These are phyloP conservation scores for Russula brevipes DNA, from an alignment of 768 basidiomycete genomes.

Conservation along the genomic window DNA sequence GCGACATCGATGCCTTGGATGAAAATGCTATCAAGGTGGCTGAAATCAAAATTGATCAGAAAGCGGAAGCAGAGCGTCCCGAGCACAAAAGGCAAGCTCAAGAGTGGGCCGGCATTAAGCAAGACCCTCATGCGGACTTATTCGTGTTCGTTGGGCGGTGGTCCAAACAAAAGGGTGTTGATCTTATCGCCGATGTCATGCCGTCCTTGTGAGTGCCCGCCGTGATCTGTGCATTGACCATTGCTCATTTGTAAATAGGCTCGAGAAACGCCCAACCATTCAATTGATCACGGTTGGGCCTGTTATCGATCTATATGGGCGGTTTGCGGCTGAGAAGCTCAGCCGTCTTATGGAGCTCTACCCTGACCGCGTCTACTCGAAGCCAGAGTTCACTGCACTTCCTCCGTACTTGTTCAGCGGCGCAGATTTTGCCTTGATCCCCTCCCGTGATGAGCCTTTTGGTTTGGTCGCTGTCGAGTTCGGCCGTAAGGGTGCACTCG, in stretches of 20 bases:
- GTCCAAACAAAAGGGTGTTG: slow-evolving; percentile 99
- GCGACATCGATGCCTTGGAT: slow-evolving; percentile 89
- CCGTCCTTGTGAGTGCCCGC: slow-evolving; percentile 61
- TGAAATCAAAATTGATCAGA: slow-evolving; percentile 72
- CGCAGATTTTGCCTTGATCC: slow-evolving; percentile 92
- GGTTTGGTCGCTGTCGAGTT: slow-evolving; percentile 96
- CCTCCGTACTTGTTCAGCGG: slow-evolving; percentile 93
- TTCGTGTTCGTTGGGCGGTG: slow-evolving; percentile 97
- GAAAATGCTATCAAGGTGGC: slow-evolving; percentile 66
- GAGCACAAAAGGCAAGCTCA: slow-evolving; percentile 89
- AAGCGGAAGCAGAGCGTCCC: slow-evolving; percentile 83
- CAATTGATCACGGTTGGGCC: slow-evolving; percentile 89
- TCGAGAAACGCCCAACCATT: slow-evolving; percentile 81
- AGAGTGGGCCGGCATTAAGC: slow-evolving; percentile 91
- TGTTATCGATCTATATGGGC: slow-evolving; percentile 92
- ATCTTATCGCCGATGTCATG: slow-evolving; percentile 94
- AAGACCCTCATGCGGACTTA: slow-evolving; percentile 82
- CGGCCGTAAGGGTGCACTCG: slow-evolving; percentile 92
- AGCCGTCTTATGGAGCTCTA: slow-evolving; percentile 92
- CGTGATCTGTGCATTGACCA: slow-evolving; percentile 15
- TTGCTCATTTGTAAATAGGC: slow-evolving; percentile 36
- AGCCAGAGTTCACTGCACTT: slow-evolving; percentile 91
- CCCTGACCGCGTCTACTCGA: slow-evolving; percentile 91
- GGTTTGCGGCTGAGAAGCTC: slow-evolving; percentile 93
- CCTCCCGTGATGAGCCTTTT: slow-evolving; percentile 94